phyloP scores from a whole-genome alignment of 441 rosid species.

The Flueggea neowawraea region DNA sequence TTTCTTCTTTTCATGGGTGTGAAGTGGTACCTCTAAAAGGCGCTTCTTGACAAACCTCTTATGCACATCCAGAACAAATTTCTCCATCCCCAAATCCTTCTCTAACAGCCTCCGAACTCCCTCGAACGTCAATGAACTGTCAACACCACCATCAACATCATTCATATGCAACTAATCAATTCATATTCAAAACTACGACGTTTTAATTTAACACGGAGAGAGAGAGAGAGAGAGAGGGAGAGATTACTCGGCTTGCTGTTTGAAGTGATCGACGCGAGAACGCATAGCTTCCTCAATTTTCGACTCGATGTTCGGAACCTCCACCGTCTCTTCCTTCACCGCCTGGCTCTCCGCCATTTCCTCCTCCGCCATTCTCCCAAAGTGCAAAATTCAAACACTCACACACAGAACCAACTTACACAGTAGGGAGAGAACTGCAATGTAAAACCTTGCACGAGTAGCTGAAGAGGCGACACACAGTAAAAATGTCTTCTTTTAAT shows the following conservation, averaged over 20 bases:
- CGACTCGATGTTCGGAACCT: slow-evolving; percentile 37
- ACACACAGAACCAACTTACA: too few relatives aligned
- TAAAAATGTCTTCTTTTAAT: neutral
- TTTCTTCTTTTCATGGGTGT: neutral
- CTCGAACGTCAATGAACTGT: slow-evolving; percentile 77
- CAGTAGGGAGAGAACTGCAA: too few relatives aligned
- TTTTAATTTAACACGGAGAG: neutral
- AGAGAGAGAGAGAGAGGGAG: slow-evolving; percentile 12
- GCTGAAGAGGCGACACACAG: neutral
- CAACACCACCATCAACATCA: neutral
- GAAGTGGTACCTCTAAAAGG: slow-evolving; percentile 45
- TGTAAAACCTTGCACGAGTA: too few relatives aligned
- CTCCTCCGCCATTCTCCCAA: neutral
- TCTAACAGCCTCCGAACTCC: slow-evolving; percentile 82
- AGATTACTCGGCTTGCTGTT: slow-evolving; percentile 56
- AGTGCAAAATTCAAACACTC: too few relatives aligned
- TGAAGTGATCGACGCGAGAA: slow-evolving; percentile 65
- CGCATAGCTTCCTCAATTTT: slow-evolving; percentile 64
- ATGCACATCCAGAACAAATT: slow-evolving; percentile 63
- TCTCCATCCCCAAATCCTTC: slow-evolving; percentile 68
- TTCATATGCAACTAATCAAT: neutral
- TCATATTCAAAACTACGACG: neutral
- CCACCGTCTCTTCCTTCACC: slow-evolving; percentile 2
- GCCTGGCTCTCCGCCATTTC: slow-evolving; percentile 24
- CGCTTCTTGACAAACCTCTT: slow-evolving; percentile 69